Percentiles rank a stretch among this genome's conserved stretches.
Evolutionary conservation across 495 filamentous ascomycete genomes (phyloP).

Genomic region (Tetracladium setigerum): DNA sequence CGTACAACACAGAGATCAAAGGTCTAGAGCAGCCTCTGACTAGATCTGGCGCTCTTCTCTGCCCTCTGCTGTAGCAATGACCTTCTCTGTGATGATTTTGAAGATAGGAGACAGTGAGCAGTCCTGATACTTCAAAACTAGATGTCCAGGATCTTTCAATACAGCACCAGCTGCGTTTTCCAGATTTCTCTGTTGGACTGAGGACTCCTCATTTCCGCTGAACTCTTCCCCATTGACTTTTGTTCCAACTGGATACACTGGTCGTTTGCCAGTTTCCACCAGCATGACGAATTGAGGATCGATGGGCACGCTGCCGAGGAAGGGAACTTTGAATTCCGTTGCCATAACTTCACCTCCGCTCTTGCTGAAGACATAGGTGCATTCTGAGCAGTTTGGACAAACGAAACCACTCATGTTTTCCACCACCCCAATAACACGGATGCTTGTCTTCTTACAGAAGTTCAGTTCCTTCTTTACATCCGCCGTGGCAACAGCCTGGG

Average conservation of each 20-base stretch:
- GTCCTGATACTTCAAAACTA: slow-evolving; percentile 72
- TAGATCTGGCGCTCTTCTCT: not conserved
- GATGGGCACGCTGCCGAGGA: slow-evolving; percentile 82
- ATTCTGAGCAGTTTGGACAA: slow-evolving; percentile 89
- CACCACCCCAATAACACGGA: slow-evolving; percentile 78
- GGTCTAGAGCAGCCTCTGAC: too few relatives aligned
- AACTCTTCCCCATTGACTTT: slow-evolving; percentile 39
- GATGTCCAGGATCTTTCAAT: slow-evolving; percentile 39
- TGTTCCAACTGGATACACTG: slow-evolving; percentile 41
- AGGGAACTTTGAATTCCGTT: slow-evolving; percentile 70
- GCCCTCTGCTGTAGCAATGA: slow-evolving; percentile 39
- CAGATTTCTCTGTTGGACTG: slow-evolving; percentile 9
- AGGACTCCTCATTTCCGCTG: slow-evolving; percentile 12
- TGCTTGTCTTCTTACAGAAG: slow-evolving; percentile 82
- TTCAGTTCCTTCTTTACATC: slow-evolving; percentile 96
- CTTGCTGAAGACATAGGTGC: slow-evolving; percentile 84
- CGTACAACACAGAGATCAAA: too few relatives aligned
- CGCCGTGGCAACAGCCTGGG: slow-evolving; percentile 85
- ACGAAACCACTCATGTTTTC: slow-evolving; percentile 98
- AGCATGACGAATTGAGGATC: slow-evolving; percentile 60
- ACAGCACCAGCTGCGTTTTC: slow-evolving; percentile 20
- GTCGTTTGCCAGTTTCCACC: slow-evolving; percentile 43
- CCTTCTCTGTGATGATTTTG: slow-evolving; percentile 51
- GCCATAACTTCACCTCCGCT: slow-evolving; percentile 92
- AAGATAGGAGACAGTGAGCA: slow-evolving; percentile 74